Evolutionary conservation across 1,139 yeast species (phyloP), one percentile per base, ranked within the genome.

Genomic region (Blastobotrys buckinghamii): DNA sequence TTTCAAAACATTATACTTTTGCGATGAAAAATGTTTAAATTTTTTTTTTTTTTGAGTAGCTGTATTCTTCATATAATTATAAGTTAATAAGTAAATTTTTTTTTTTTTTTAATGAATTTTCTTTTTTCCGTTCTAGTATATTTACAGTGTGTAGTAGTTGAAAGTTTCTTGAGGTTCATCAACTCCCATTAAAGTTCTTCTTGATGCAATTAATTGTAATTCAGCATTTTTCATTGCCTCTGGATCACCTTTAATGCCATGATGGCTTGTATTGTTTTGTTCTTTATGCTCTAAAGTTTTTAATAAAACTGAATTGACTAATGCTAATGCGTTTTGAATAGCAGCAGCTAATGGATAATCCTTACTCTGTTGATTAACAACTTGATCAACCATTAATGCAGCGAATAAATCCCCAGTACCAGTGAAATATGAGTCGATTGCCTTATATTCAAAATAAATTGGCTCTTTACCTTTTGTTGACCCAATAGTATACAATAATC

Each of bases 321-420:
- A 53, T 10, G 53, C 56, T 20, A 63, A 56, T 1, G 56, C 61
- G 30, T 59, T 57, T 27, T 53, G 55, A 13, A 63, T 50, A 10
- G 65, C 59, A 1, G 29, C 36, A 15, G 50, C 46, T 10, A 61
- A 50, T 15, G 57, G 34, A 43, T 47, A 13, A 26, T 34, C 33
- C 32, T 40, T 17, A 33, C 6, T 6, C 4, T 34, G 19, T n/a
- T 34, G 22, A 13, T 12, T 29, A 16, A 20, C 27, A 40, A 35
- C 44, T 45, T 29, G 52, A 66, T 87, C 92, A 2, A 85, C 65
- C 36, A 89, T 65, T 41, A 90, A 64, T 0, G 96, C 95, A 0
- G 95, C 79, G 63, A 92, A 88, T 39, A 92, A 69, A 60, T 92
- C 98, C 1, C 98, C 98, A 5, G 92, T 89, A 0, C 98, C 97